phyloP scores from a whole-genome alignment of 2,329 filamentous ascomycete genomes.

The Blumeria hordei region DNA sequence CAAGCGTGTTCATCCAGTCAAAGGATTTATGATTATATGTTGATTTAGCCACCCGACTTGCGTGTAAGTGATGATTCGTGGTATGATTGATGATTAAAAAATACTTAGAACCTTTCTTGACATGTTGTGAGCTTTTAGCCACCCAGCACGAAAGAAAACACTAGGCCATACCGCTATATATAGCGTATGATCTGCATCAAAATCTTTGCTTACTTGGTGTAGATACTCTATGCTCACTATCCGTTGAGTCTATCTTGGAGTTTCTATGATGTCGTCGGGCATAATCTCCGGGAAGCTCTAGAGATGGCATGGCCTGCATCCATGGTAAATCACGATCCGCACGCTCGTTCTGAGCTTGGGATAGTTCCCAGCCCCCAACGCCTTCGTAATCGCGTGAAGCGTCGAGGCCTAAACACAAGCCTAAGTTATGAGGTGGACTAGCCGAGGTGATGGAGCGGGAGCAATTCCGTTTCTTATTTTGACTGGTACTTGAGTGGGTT shows the following conservation, averaged over 20 bases:
- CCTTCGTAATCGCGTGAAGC: slow-evolving; percentile 33
- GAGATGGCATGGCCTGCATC: slow-evolving; percentile 27
- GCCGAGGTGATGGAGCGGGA: slow-evolving; percentile 15
- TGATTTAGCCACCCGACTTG: no score
- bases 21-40: no score
- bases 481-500: slow-evolving; percentile 2
- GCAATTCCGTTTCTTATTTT: slow-evolving; percentile 10
- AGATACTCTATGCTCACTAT: no score
- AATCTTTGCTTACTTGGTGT: no score
- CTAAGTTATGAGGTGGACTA: slow-evolving; percentile 13
- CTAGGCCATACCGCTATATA: no score
- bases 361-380: slow-evolving; percentile 30
- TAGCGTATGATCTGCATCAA: no score
- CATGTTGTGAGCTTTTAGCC: no score
- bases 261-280: slow-evolving; percentile 20
- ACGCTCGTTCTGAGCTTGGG: slow-evolving; percentile 17
- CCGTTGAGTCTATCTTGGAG: slow-evolving; percentile 11
- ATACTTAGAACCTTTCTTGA: no score
- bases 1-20: no score
- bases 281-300: slow-evolving; percentile 24
- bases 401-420: slow-evolving; percentile 23
- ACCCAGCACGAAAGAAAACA: no score
- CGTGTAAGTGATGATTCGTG: no score
- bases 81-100: no score
- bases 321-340: slow-evolving; percentile 15